Base-by-base conservation (phyloP, 345 rosid species). In the Acer saccharum region DNA sequence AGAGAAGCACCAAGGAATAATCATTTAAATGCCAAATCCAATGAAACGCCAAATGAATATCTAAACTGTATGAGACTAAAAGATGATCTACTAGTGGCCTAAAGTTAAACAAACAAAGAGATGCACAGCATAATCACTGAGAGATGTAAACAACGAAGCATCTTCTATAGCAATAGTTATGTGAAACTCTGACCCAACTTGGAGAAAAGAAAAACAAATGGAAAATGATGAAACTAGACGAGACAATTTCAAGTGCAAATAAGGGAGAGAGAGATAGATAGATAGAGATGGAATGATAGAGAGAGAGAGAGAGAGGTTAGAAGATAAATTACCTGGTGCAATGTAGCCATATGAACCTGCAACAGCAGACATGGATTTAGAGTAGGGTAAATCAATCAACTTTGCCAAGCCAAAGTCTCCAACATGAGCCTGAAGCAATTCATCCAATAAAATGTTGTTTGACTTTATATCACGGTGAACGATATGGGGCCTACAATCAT, bases 331-430 rank as follows among this genome's bases (percentile, higher is more conserved):
- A 89, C 97, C 97, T 83, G 95, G 97, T 75, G 97, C 94, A 23
- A 93, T 93, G 82, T 91, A 93, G n/a, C 95, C 97, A 69, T 93
- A 93, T 58, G 97, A 93, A 77, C 97, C 97, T 66, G 95, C 97
- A 75, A 91, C 86, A 21, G 97, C 93, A 25, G 95, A 91, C 94
- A 93, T 91, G 64, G 97, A 91, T 72, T 93, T 93, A 29, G 97
- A 91, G 76, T 79, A 85, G 50, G 95, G 86, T 67, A 92, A 81
- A 79, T 93, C 95, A 21, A 91, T 89, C 76, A 93, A 76, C 85
- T 93, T 93, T 1, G 97, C 95, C 72, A 93, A 81, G 20, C 97
- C 97, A 80, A 93, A 93, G 78, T 93, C 97, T 68, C 97, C 97
- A 4, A 93, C 97, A 86, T 93, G 95, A 80, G 97, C 95, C 71